Evolutionary conservation across 2,329 filamentous ascomycete genomes (phyloP).

Genomic region (Thelonectria blattea): DNA sequence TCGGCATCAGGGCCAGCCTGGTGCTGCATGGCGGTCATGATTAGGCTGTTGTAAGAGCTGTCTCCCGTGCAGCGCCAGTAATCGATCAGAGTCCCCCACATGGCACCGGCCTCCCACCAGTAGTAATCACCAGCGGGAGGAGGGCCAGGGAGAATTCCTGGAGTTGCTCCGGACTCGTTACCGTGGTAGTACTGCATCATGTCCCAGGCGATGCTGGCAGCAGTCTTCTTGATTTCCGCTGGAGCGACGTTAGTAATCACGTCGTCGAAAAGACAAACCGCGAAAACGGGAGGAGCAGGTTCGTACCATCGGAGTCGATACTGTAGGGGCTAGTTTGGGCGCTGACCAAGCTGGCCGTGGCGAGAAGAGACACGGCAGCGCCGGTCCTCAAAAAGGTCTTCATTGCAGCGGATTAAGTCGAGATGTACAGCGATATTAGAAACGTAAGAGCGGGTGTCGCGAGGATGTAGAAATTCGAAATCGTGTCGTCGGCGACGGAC

Average conservation of each 20-base stretch:
- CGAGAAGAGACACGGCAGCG: slow-evolving; percentile 33
- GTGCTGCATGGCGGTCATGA: slow-evolving; percentile 57
- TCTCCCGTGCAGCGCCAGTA: slow-evolving; percentile 70
- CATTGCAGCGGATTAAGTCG: slow-evolving; percentile 25
- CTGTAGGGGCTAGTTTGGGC: slow-evolving; percentile 34
- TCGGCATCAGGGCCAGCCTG: slow-evolving; percentile 60
- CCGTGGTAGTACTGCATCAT: slow-evolving; percentile 55
- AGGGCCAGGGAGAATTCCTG: slow-evolving; percentile 56
- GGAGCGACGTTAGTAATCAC: slow-evolving; percentile 23
- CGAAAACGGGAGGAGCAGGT: background rate
- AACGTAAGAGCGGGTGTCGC: slow-evolving; percentile 20
- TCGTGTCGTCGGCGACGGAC: slow-evolving; percentile 5
- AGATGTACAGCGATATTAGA: slow-evolving; percentile 14
- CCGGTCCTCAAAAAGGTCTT: slow-evolving; percentile 28
- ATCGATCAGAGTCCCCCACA: slow-evolving; percentile 68
- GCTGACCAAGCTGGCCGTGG: slow-evolving; percentile 27
- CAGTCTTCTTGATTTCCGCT: slow-evolving; percentile 49
- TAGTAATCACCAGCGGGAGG: slow-evolving; percentile 59
- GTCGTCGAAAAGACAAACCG: background rate
- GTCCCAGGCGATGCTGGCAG: slow-evolving; percentile 50
- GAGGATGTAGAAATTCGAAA: background rate
- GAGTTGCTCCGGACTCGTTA: slow-evolving; percentile 51
- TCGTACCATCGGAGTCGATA: slow-evolving; percentile 34
- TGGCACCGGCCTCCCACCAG: slow-evolving; percentile 70
- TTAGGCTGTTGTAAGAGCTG: slow-evolving; percentile 59